Conservation (phyloP, 148 eudicot species). For the Tetragonia tetragonoides region DNA sequence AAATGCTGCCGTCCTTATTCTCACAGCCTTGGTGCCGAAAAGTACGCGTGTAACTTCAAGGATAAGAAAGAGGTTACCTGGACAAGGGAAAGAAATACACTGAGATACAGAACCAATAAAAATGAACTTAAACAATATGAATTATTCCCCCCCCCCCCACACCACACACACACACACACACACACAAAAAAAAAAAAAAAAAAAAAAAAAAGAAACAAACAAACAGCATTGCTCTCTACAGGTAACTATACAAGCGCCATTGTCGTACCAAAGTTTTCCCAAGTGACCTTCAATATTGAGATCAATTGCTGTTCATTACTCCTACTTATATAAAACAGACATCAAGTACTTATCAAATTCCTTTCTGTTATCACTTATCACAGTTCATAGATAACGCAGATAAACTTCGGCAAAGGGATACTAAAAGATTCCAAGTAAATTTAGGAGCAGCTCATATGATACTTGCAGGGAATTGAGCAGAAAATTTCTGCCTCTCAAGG, state of each 20-base stretch:
- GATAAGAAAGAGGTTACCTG: not conserved
- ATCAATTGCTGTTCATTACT: too few relatives aligned
- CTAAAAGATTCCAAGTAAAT: not conserved
- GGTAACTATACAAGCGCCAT: too few relatives aligned
- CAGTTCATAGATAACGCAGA: too few relatives aligned
- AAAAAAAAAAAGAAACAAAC: too few relatives aligned
- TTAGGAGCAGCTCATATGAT: too few relatives aligned
- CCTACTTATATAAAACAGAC: too few relatives aligned
- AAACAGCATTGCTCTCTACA: too few relatives aligned
- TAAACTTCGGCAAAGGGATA: not conserved
- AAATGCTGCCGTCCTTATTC: not conserved
- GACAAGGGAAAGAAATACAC: not conserved
- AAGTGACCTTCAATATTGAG: not conserved
- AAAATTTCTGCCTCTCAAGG: too few relatives aligned
- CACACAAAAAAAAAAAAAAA: too few relatives aligned
- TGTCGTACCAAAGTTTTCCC: not conserved
- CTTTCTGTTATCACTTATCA: not conserved
- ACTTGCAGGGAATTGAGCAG: too few relatives aligned
- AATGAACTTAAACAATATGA: not conserved
- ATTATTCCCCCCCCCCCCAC: not conserved
- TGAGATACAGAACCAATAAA: not conserved
- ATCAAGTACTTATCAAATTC: too few relatives aligned
- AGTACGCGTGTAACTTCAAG: not conserved
- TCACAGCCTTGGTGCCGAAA: slow-evolving; percentile 1
- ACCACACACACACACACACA: too few relatives aligned